These are phyloP conservation scores for Yamadazyma diospyri DNA, from an alignment of 1,139 yeast species.

Conservation along the genomic window DNA sequence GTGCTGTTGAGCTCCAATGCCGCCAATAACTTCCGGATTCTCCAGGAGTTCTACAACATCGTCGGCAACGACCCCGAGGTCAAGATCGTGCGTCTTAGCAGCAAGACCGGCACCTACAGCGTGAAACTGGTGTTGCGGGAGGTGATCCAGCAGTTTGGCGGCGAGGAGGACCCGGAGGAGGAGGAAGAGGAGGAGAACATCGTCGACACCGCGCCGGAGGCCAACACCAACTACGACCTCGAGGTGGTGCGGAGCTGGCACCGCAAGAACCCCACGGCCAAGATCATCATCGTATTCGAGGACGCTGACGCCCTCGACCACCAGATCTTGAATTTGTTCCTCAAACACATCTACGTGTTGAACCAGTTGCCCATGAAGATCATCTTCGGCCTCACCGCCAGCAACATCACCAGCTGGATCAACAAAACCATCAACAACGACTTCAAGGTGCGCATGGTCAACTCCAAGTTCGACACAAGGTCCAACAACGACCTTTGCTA, in stretches of 20 bases:
- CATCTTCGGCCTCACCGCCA: constrained; percentile 53
- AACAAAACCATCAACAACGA: constrained; percentile 30
- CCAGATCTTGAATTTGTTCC: constrained; percentile 47
- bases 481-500: constrained; percentile 40
- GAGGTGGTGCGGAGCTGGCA: constrained; percentile 52
- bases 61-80: constrained; percentile 13
- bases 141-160: constrained; percentile 30
- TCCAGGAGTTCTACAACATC: constrained; percentile 37
- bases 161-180: constrained; percentile 2
- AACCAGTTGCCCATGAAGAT: constrained; percentile 40
- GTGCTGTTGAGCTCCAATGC: constrained; percentile 54
- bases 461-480: constrained; percentile 42
- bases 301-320: constrained; percentile 61
- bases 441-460: constrained; percentile 28
- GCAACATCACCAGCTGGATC: constrained; percentile 35
- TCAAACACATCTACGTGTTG: constrained; percentile 43
- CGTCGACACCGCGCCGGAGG: constrained; percentile 12
- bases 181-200: constrained; percentile 8
- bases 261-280: constrained; percentile 11
- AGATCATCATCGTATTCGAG: constrained; percentile 49
- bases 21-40: constrained; percentile 50
- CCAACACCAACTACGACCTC: constrained; percentile 44
- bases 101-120: constrained; percentile 37
- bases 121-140: constrained; percentile 39
- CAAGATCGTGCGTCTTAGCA: constrained; percentile 35